Evolutionary conservation across 1,284 basidiomycete species (phyloP).

Genomic region (Neonothopanus nambi): DNA sequence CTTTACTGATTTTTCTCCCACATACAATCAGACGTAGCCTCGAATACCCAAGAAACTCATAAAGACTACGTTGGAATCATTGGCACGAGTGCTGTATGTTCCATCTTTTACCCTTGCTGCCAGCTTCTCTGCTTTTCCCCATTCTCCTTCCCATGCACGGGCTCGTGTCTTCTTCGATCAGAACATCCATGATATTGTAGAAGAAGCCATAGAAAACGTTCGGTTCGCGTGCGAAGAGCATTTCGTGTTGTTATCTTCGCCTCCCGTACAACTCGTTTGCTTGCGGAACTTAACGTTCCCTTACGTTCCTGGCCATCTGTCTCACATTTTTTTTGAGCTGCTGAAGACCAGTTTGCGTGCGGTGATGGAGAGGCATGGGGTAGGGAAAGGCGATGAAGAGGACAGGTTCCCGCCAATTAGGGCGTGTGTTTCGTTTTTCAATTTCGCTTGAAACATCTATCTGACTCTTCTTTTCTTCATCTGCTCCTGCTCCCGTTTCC

Average conservation of each 20-base stretch:
- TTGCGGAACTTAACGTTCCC: conserved; percentile 87
- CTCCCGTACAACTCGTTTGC: conserved; percentile 96
- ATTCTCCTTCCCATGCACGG: conserved; percentile 8
- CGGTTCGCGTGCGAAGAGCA: conserved; percentile 98
- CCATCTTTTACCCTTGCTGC: no score
- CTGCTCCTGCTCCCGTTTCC: no score
- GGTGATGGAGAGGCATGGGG: conserved; percentile 93
- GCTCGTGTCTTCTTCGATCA: conserved; percentile 33
- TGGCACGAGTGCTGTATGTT: conserved; percentile 84
- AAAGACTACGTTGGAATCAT: conserved; percentile 97
- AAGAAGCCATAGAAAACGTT: conserved; percentile 98
- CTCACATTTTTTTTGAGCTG: conserved; percentile 98
- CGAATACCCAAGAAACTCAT: conserved; percentile 88
- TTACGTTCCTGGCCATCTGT: conserved; percentile 95
- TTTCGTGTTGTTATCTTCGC: conserved; percentile 94
- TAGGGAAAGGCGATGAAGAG: conserved; percentile 56
- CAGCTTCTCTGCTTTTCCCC: no score
- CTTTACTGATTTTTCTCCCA: conserved; percentile 12
- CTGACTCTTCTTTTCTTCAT: no score
- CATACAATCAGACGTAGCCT: conserved; percentile 90
- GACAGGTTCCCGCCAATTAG: conserved; percentile 93
- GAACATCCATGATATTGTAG: conserved; percentile 95
- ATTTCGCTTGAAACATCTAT: background rate
- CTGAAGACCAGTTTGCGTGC: conserved; percentile 98
- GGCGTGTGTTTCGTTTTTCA: conserved; percentile 15